These are phyloP conservation scores for Venturia oleaginea DNA, from an alignment of 2,329 filamentous ascomycete genomes.

Conservation along the genomic window DNA sequence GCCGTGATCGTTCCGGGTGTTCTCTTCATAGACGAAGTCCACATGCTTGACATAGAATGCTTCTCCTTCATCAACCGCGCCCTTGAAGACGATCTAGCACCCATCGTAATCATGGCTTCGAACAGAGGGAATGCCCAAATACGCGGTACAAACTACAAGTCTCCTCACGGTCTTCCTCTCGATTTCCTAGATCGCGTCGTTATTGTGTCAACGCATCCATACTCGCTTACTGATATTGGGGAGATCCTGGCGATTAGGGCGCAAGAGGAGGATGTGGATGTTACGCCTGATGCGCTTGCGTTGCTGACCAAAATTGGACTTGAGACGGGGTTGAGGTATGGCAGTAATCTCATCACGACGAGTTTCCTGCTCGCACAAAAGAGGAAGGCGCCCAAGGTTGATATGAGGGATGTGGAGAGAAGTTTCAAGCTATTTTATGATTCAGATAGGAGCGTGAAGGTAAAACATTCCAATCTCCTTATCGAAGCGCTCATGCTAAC, in stretches of 20 bases:
- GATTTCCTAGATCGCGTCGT: constrained; percentile 95
- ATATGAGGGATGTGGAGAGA: constrained; percentile 80
- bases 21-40: constrained; percentile 96
- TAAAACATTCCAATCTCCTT: constrained; percentile 17
- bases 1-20: constrained; percentile 96
- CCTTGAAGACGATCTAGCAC: constrained; percentile 86
- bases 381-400: constrained; percentile 74
- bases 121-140: constrained; percentile 90
- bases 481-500: constrained; percentile 18
- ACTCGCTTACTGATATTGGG: constrained; percentile 73
- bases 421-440: constrained; percentile 95
- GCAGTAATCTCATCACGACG: constrained; percentile 95
- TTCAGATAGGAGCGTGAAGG: constrained; percentile 70
- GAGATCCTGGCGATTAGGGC: constrained; percentile 90
- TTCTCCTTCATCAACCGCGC: constrained; percentile 98
- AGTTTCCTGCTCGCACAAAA: constrained; percentile 82
- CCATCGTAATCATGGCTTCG: constrained; percentile 98
- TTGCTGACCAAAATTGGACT: constrained; percentile 92
- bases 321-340: constrained; percentile 86
- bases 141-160: constrained; percentile 85
- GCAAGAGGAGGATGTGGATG: constrained; percentile 90
- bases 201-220: constrained; percentile 88
- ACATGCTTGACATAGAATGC: constrained; percentile 99
- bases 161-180: constrained; percentile 85
- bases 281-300: constrained; percentile 81